phyloP scores from a whole-genome alignment of 176 grass and related monocot genomes.

The Pharus latifolius region DNA sequence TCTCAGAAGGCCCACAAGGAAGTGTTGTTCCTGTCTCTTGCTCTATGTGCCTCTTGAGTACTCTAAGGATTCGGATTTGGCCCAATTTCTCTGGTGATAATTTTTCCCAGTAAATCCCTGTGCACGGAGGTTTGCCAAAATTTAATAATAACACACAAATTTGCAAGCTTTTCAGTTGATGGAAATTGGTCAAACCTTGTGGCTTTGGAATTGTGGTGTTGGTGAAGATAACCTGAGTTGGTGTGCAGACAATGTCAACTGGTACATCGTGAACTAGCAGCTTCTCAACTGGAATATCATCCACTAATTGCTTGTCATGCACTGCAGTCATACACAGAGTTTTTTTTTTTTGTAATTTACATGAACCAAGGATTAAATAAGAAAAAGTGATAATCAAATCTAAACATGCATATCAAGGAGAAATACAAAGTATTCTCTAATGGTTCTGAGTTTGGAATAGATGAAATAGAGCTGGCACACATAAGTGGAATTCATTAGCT shows the following conservation, averaged over 20 bases:
- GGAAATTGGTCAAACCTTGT: conserved; percentile 45
- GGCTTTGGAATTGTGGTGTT: conserved; percentile 77
- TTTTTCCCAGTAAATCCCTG: conserved; percentile 96
- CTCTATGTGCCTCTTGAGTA: conserved; percentile 74
- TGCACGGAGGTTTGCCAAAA: neutral
- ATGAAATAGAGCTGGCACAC: neutral
- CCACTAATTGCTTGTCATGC: conserved; percentile 90
- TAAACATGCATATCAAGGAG: neutral
- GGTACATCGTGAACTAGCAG: conserved; percentile 91
- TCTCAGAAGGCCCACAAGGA: conserved; percentile 74
- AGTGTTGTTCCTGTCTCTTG: conserved; percentile 51
- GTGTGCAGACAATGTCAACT: conserved; percentile 87
- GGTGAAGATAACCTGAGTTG: conserved; percentile 82
- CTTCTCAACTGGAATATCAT: conserved; percentile 85
- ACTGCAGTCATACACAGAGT: conserved; percentile 33
- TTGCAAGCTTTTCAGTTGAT: neutral
- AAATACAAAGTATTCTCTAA: neutral
- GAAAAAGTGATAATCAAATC: neutral
- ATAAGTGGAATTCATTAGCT: neutral
- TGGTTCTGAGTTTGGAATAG: neutral
- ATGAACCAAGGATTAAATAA: neutral
- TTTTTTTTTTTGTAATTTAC: neutral
- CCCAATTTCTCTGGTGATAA: conserved; percentile 81
- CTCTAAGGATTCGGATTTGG: conserved; percentile 75
- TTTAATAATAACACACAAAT: neutral